Conservation (phyloP, 257 asterid species). For the Nicotiana attenuata region DNA sequence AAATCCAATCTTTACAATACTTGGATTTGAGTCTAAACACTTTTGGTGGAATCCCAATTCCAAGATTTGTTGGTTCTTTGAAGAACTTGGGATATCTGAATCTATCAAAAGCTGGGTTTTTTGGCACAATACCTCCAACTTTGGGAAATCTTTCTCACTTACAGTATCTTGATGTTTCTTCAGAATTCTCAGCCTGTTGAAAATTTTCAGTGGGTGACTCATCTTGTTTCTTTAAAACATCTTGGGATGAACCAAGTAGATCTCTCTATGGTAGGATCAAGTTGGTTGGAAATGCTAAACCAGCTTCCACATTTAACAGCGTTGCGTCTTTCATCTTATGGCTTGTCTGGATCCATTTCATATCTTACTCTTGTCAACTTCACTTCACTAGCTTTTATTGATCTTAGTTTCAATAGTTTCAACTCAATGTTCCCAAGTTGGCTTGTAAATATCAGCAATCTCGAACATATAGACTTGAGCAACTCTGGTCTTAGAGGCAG, state of each 20-base stretch:
- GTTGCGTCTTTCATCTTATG: conserved; percentile 31
- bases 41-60: conserved; percentile 36
- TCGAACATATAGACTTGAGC: conserved; percentile 33
- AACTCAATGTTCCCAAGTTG: conserved; percentile 38
- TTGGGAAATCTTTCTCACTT: conserved; percentile 42
- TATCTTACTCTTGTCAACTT: conserved; percentile 25
- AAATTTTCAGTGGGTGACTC: conserved; percentile 29
- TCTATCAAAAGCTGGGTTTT: conserved; percentile 43
- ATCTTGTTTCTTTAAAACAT: conserved; percentile 35
- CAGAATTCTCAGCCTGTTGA: conserved; percentile 19
- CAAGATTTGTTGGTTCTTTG: conserved; percentile 37
- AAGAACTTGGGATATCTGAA: conserved; percentile 34
- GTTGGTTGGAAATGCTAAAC: conserved; percentile 35
- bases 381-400: conserved; percentile 42
- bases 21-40: conserved; percentile 50
- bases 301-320: conserved; percentile 29
- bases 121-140: conserved; percentile 27
- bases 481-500: conserved; percentile 36
- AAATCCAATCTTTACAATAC: conserved; percentile 29
- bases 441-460: conserved; percentile 43
- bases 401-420: conserved; percentile 37
- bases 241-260: conserved; percentile 36
- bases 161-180: conserved; percentile 47
- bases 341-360: conserved; percentile 32
- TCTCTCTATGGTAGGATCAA: conserved; percentile 30